Evolutionary conservation across 768 basidiomycete genomes (phyloP).

Genomic region (Hemileccinum rubropunctum): DNA sequence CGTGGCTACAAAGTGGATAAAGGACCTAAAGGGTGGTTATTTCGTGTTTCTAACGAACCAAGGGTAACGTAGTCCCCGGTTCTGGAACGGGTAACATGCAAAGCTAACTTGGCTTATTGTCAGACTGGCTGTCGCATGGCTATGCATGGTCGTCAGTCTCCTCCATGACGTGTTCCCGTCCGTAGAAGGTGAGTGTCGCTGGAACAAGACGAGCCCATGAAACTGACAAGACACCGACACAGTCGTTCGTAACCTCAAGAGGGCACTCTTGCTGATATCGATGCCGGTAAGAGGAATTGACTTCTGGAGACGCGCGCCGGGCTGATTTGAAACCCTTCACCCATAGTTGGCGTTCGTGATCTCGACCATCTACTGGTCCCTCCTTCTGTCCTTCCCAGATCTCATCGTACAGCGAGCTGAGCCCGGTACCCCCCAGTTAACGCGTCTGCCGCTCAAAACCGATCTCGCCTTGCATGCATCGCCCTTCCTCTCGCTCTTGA

Average conservation of each 20-base stretch:
- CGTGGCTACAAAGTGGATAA: slow-evolving; percentile 31
- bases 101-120: not conserved
- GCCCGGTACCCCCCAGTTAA: slow-evolving; percentile 13
- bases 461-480: slow-evolving; percentile 67
- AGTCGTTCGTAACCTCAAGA: slow-evolving; percentile 44
- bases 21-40: slow-evolving; percentile 58
- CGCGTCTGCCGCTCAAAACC: slow-evolving; percentile 47
- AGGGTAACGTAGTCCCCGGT: slow-evolving; percentile 38
- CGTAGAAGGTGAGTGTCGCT: slow-evolving; percentile 29
- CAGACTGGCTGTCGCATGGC: slow-evolving; percentile 35
- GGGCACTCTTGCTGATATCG: slow-evolving; percentile 58
- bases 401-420: slow-evolving; percentile 44
- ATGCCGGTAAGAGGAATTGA: slow-evolving; percentile 49
- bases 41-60: slow-evolving; percentile 77
- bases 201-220: not conserved
- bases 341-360: slow-evolving; percentile 45
- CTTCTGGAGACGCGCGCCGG: not conserved
- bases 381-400: slow-evolving; percentile 51
- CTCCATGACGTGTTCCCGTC: slow-evolving; percentile 41
- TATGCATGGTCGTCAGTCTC: slow-evolving; percentile 41
- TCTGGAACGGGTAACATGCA: not conserved
- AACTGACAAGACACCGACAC: not conserved
- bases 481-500: slow-evolving; percentile 54
- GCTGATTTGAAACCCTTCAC: not conserved
- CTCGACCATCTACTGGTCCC: slow-evolving; percentile 66